Base-by-base conservation (phyloP, 2,329 filamentous ascomycete species). In the Nemania sp. region DNA sequence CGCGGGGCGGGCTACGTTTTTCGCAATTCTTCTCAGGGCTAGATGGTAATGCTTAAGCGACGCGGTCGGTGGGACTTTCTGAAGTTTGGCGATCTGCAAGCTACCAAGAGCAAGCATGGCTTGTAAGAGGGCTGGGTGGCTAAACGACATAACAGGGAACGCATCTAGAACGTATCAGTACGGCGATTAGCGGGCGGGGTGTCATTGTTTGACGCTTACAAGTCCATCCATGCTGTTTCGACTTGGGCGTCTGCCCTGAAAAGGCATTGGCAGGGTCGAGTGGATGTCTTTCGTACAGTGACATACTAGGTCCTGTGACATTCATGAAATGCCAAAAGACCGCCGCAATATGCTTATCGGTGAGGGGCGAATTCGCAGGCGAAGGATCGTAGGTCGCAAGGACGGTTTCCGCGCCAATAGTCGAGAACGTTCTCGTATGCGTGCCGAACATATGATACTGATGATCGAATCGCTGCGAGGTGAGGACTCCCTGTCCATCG, bases 321-420 rank as follows among this genome's bases (percentile, higher is more conserved):
- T 93, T 92, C 54, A 98, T 89, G 78, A 98, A 98, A 79, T 98
- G 94, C 78, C 91, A 91, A 78, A 98, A 98, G 6, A 97, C 90
- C 32, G 90, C 87, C 15, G 93, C 91, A 11, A 93, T 95, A 70
- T 91, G 90, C 2, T 89, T 87, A 71, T 98, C 93, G 73, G 90
- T 92, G 29, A 98, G 82, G 35, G 96, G 94, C 45, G 90, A 91
- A 35, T 88, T 88, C 24, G 85, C 81, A 3, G 88, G 86, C 0
- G 88, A 88, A 5, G 91, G 90, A 47, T 86, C 84, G 73, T 94
- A 94, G 2, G 87, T 89, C 15, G 89, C 85, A 53, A 94, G 82
- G 35, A 85, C 82, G 62, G 85, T 81, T 41, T 83, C 83, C 18
- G 83, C 79, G 0, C 82, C 82, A 73, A 84, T 83, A 3, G 81